These are phyloP conservation scores for Quercus tomentella DNA, from an alignment of 331 rosid genomes.

Conservation along the genomic window DNA sequence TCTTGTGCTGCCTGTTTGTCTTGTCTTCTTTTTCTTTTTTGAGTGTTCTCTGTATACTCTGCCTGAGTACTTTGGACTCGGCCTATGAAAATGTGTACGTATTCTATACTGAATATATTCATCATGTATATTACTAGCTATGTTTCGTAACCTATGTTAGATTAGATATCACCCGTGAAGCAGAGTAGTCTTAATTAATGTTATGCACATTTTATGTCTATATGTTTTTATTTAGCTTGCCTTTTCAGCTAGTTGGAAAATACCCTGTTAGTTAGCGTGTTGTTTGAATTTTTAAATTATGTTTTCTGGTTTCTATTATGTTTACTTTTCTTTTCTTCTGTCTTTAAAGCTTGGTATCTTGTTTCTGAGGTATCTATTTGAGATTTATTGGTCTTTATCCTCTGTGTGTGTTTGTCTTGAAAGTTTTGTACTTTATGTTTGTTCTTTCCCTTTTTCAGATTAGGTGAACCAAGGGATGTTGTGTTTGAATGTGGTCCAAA, in stretches of 20 bases:
- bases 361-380: neutral
- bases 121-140: too few relatives aligned
- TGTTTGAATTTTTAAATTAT: neutral
- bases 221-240: neutral
- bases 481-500: constrained; percentile 42
- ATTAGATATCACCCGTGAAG: neutral
- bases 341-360: neutral
- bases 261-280: too few relatives aligned
- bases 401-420: neutral
- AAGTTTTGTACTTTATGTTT: neutral
- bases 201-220: neutral
- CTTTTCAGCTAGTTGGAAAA: too few relatives aligned
- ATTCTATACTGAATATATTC: too few relatives aligned
- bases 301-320: neutral
- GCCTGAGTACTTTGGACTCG: too few relatives aligned
- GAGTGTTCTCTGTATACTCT: too few relatives aligned
- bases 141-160: too few relatives aligned
- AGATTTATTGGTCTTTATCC: neutral
- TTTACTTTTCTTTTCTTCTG: neutral
- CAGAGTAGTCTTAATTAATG: neutral
- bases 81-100: too few relatives aligned
- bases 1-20: too few relatives aligned
- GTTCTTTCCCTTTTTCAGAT: constrained; percentile 7
- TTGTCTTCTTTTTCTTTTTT: too few relatives aligned
- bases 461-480: constrained; percentile 32